Evolutionary conservation across 106 monocot species (phyloP).

Genomic region (Chionographis japonica): DNA sequence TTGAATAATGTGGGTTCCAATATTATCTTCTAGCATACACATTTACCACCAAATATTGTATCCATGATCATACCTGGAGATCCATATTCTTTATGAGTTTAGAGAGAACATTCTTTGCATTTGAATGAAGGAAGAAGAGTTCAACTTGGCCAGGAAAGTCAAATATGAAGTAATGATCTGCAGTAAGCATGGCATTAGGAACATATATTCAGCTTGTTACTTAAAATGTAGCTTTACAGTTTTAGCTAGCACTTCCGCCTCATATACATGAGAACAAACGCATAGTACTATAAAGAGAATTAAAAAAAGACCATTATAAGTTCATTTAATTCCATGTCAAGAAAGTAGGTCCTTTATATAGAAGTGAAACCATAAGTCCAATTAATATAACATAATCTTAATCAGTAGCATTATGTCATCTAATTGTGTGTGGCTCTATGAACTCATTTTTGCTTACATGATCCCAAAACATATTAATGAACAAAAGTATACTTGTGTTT

Average conservation of each 20-base stretch:
- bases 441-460: too few relatives aligned
- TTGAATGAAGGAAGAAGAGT: constrained; percentile 96
- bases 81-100: constrained; percentile 76
- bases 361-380: not conserved
- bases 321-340: not conserved
- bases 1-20: not conserved
- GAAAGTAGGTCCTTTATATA: not conserved
- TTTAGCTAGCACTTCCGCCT: too few relatives aligned
- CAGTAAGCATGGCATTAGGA: constrained; percentile 11
- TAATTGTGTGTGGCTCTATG: too few relatives aligned
- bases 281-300: not conserved
- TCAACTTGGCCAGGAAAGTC: constrained; percentile 99
- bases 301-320: not conserved
- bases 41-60: not conserved
- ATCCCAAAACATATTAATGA: too few relatives aligned
- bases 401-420: too few relatives aligned
- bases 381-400: too few relatives aligned
- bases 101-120: constrained; percentile 68
- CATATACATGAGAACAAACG: too few relatives aligned
- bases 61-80: constrained; percentile 52
- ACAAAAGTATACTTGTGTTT: too few relatives aligned
- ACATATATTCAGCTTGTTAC: not conserved
- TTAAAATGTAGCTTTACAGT: too few relatives aligned
- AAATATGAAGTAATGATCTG: constrained; percentile 97
- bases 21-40: not conserved